These are phyloP conservation scores for Hericium rajendrae DNA, from an alignment of 768 basidiomycete species.

Conservation along the genomic window DNA sequence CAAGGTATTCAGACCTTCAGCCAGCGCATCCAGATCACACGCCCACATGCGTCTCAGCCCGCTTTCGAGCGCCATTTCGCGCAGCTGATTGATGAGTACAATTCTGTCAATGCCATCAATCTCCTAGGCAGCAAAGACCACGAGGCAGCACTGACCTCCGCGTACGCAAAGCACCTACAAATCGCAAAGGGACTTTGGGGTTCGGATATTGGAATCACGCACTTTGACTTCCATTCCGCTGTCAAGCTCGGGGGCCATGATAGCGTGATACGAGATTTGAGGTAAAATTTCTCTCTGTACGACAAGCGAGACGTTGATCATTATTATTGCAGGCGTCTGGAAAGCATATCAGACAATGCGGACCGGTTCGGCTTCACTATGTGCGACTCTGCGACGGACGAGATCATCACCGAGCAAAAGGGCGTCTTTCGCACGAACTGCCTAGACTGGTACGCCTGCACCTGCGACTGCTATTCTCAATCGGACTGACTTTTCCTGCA, in stretches of 20 bases:
- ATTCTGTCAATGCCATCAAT: conserved; percentile 79
- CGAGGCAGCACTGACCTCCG: conserved; percentile 72
- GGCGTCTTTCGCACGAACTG: conserved; percentile 95
- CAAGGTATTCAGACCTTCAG: conserved; percentile 93
- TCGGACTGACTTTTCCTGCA: neutral
- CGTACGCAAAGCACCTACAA: conserved; percentile 76
- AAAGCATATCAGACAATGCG: conserved; percentile 48
- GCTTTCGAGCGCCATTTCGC: conserved; percentile 94
- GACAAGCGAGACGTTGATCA: too few species aligned
- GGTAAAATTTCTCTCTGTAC: conserved; percentile 17
- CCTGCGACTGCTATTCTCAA: neutral
- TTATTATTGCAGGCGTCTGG: conserved; percentile 38
- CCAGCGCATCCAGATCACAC: conserved; percentile 88
- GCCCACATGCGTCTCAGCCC: conserved; percentile 92
- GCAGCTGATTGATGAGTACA: conserved; percentile 80
- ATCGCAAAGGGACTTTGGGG: conserved; percentile 52
- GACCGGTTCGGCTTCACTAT: conserved; percentile 84
- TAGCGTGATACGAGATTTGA: conserved; percentile 65
- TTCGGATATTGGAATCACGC: conserved; percentile 68
- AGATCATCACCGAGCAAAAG: conserved; percentile 78
- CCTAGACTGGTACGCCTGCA: conserved; percentile 64
- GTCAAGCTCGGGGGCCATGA: conserved; percentile 83
- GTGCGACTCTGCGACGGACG: conserved; percentile 54
- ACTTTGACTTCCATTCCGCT: conserved; percentile 90
- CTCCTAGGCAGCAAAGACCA: conserved; percentile 89